Conservation (phyloP, 129 eudicot genomes). For the Arctium minus region DNA sequence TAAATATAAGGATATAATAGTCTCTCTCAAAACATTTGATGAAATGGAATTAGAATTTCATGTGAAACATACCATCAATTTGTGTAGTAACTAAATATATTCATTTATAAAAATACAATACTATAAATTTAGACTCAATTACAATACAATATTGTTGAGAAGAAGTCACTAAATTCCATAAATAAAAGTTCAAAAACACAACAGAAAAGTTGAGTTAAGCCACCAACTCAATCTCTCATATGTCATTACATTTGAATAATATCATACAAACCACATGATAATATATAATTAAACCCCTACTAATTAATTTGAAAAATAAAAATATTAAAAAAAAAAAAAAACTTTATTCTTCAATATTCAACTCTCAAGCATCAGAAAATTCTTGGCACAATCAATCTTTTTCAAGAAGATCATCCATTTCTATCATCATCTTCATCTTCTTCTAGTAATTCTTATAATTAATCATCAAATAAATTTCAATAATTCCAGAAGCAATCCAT, state of each 20-base stretch:
- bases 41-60: not conserved
- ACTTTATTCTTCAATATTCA: not conserved
- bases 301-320: not conserved
- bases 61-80: not conserved
- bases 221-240: slow-evolving; percentile 42
- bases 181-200: slow-evolving; percentile 10
- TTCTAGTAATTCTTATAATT: not conserved
- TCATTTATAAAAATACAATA: not conserved
- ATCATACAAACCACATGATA: not conserved
- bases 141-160: not conserved
- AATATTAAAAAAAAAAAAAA: not conserved
- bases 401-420: slow-evolving; percentile 6
- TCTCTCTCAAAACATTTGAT: not conserved
- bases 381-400: slow-evolving; percentile 15
- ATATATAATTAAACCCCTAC: slow-evolving; percentile 4
- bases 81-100: not conserved
- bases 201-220: slow-evolving; percentile 9
- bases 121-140: not conserved
- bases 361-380: slow-evolving; percentile 10
- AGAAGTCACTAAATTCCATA: slow-evolving; percentile 19
- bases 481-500: slow-evolving; percentile 52
- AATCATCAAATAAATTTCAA: slow-evolving; percentile 3
- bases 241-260: slow-evolving; percentile 21
- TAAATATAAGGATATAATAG: not conserved
- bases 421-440: not conserved